These are phyloP conservation scores for Phylloporus sp. DNA, from an alignment of 768 basidiomycete genomes.

Conservation along the genomic window DNA sequence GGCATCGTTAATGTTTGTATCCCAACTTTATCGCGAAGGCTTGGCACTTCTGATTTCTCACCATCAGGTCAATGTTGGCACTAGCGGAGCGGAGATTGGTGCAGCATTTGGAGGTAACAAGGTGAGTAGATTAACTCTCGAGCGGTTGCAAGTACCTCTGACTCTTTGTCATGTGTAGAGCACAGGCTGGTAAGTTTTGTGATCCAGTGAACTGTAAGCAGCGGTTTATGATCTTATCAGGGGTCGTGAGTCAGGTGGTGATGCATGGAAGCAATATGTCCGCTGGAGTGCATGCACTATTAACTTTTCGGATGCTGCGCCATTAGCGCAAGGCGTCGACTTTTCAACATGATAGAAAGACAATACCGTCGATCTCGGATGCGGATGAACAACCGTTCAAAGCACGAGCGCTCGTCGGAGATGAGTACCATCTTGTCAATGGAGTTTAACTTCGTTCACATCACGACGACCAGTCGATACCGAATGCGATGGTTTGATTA, in stretches of 20 bases:
- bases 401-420: conserved; percentile 3
- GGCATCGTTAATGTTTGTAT: conserved; percentile 85
- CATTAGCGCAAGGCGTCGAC: conserved; percentile 89
- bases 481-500: conserved; percentile 14
- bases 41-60: conserved; percentile 2
- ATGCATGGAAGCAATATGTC: conserved; percentile 98
- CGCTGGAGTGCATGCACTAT: conserved; percentile 91
- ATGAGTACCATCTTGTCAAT: conserved; percentile 12
- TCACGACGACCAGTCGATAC: conserved; percentile 20
- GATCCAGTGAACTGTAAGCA: conserved; percentile 11
- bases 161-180: conserved; percentile 43
- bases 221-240: conserved; percentile 35
- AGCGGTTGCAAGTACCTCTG: conserved; percentile 11
- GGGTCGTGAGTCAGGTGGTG: conserved; percentile 96
- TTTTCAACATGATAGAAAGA: conserved; percentile 49
- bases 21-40: neutral
- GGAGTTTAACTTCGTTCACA: conserved; percentile 22
- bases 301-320: conserved; percentile 87
- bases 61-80: conserved; percentile 59
- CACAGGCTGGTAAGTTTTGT: conserved; percentile 67
- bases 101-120: conserved; percentile 96
- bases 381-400: conserved; percentile 8
- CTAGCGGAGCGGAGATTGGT: conserved; percentile 70
- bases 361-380: neutral
- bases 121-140: conserved; percentile 37